Evolutionary conservation across 768 basidiomycete genomes (phyloP).

Genomic region (Lentinula sp.): DNA sequence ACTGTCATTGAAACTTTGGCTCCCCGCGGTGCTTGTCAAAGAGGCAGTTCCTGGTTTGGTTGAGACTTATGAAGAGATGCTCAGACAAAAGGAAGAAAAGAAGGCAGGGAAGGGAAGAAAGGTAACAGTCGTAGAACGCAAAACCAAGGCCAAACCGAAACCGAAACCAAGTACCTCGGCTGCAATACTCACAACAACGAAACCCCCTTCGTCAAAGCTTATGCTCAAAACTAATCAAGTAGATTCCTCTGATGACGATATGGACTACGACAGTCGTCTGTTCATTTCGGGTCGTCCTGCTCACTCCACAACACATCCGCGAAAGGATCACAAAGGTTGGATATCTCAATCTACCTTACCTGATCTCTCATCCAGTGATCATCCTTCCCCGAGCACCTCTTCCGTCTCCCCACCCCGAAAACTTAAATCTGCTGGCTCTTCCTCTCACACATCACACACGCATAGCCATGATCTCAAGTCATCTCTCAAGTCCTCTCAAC

Average conservation of each 20-base stretch:
- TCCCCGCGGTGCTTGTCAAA: constrained; percentile 35
- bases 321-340: too few relatives aligned
- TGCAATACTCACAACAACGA: not conserved
- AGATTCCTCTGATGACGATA: not conserved
- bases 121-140: constrained; percentile 5
- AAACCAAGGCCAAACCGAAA: not conserved
- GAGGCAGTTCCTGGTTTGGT: constrained; percentile 34
- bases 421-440: too few relatives aligned
- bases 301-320: not conserved
- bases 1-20: constrained; percentile 29
- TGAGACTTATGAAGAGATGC: constrained; percentile 22
- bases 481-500: not conserved
- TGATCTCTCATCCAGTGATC: not conserved
- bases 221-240: not conserved
- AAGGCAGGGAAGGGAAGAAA: constrained; percentile 10
- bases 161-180: not conserved
- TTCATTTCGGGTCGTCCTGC: not conserved
- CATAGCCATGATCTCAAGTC: not conserved
- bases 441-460: not conserved
- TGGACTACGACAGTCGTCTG: not conserved
- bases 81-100: constrained; percentile 22
- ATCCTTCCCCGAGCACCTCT: not conserved
- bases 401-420: not conserved
- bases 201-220: not conserved
- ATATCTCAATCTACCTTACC: not conserved